A percentile compares a stretch with the other conserved stretches of the same genome.
phyloP scores from a whole-genome alignment of 306 rosid species.

The Citrullus amarus region DNA sequence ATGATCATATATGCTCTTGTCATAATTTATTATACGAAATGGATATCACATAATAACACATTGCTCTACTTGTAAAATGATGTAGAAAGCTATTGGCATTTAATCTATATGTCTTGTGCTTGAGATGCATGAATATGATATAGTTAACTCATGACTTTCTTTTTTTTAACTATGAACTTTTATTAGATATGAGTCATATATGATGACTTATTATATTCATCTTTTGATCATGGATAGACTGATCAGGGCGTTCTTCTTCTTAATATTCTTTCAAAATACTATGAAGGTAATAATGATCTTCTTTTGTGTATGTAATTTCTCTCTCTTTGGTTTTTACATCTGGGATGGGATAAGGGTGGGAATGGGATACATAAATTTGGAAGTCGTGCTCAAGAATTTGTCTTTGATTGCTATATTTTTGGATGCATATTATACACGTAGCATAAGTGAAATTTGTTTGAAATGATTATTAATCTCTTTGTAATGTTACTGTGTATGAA shows the following conservation, averaged over 20 bases:
- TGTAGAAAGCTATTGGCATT: background rate
- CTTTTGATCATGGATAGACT: constrained; percentile 30
- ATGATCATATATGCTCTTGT: background rate
- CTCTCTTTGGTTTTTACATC: no score
- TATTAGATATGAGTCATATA: background rate
- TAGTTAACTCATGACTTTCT: background rate
- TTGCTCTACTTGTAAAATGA: background rate
- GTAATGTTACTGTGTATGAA: no score
- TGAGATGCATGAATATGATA: background rate
- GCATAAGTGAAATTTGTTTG: no score
- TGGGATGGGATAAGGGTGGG: no score
- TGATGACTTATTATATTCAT: background rate
- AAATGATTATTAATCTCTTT: no score
- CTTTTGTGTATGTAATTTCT: background rate
- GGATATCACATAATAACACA: background rate
- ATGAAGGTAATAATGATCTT: constrained; percentile 50
- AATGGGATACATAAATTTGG: no score
- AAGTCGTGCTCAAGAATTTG: no score
- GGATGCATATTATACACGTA: no score
- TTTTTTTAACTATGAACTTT: background rate
- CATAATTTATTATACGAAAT: background rate
- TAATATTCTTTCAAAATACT: constrained; percentile 83
- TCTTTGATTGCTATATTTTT: no score
- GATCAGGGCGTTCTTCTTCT: constrained; percentile 96
- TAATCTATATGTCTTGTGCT: background rate